Conservation (phyloP, 768 basidiomycete genomes). For the Auriscalpium vulgare region DNA sequence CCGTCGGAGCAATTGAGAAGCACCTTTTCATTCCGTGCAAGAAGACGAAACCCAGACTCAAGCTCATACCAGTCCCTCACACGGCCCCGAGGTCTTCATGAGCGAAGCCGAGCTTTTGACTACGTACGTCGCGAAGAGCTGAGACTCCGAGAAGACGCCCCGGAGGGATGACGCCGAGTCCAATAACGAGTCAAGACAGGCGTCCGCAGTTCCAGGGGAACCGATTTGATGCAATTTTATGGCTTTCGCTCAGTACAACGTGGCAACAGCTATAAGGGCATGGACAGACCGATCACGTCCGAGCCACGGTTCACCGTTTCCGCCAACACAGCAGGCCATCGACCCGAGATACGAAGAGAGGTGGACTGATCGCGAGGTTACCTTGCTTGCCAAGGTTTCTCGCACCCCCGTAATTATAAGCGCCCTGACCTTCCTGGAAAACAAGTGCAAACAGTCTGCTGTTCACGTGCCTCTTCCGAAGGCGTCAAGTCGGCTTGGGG, state of each 20-base stretch:
- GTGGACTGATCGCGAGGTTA: too few relatives aligned
- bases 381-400: too few relatives aligned
- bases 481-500: too few relatives aligned
- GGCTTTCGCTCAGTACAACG: not conserved
- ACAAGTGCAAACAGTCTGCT: too few relatives aligned
- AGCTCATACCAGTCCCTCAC: too few relatives aligned
- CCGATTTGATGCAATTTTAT: slow-evolving; percentile 76
- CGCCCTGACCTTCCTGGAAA: too few relatives aligned
- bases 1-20: too few relatives aligned
- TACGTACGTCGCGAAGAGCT: slow-evolving; percentile 52
- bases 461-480: too few relatives aligned
- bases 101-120: slow-evolving; percentile 67
- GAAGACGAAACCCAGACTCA: too few relatives aligned
- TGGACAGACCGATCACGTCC: slow-evolving; percentile 70
- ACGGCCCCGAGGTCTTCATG: slow-evolving; percentile 49
- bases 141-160: slow-evolving; percentile 41
- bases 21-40: too few relatives aligned
- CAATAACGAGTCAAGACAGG: slow-evolving; percentile 62
- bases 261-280: not conserved
- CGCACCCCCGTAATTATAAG: too few relatives aligned
- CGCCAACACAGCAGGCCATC: slow-evolving; percentile 44
- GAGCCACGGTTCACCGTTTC: slow-evolving; percentile 98
- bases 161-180: slow-evolving; percentile 38
- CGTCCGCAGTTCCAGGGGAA: slow-evolving; percentile 57
- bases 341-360: not conserved